A percentile compares a stretch with the other conserved stretches of the same genome.
phyloP scores from a whole-genome alignment of 2,329 filamentous ascomycete species.

The Colletotrichum sp. region DNA sequence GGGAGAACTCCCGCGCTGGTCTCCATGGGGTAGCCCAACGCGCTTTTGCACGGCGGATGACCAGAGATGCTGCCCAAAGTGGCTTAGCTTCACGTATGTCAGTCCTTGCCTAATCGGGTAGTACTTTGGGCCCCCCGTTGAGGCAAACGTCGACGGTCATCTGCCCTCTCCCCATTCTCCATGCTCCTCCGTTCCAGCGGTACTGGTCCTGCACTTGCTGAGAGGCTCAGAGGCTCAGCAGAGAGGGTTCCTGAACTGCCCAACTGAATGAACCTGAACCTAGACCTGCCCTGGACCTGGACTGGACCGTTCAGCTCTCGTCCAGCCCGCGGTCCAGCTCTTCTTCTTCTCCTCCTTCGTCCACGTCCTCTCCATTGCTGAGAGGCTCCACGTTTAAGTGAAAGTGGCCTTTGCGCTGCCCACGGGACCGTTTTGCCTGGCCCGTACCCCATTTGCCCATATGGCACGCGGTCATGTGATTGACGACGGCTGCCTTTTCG shows the following conservation, averaged over 20 bases:
- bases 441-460: neutral
- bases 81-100: accelerated
- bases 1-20: neutral
- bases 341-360: neutral
- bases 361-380: no score
- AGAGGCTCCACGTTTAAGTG: neutral
- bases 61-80: neutral
- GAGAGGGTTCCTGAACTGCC: no score
- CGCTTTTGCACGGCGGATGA: conserved; percentile 3
- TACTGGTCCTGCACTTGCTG: neutral
- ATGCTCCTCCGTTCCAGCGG: neutral
- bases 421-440: conserved; percentile 1
- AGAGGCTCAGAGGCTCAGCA: neutral
- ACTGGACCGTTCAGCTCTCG: neutral
- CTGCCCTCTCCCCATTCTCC: neutral
- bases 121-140: neutral
- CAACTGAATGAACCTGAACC: neutral
- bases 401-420: neutral
- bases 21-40: neutral
- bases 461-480: neutral
- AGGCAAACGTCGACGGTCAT: conserved; percentile 5
- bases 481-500: neutral
- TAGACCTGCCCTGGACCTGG: neutral
- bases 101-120: neutral
- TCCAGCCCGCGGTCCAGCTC: conserved; percentile 7